Evolutionary conservation across 148 eudicot genomes (phyloP).

Genomic region (Amaranthus cruentus): DNA sequence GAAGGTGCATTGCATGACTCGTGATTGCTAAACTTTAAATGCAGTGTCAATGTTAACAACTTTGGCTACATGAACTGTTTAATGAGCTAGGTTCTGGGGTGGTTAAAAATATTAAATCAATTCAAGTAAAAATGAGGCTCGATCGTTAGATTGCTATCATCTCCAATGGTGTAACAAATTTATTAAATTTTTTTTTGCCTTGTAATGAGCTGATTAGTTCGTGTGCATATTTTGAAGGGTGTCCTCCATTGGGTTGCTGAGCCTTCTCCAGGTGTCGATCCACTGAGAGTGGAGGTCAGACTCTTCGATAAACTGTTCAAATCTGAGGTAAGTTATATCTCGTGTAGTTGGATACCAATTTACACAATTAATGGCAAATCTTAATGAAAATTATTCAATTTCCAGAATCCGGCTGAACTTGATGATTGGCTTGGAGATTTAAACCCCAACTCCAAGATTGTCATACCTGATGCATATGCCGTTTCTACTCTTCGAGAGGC

Average conservation of each 20-base stretch:
- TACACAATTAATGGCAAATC: not conserved
- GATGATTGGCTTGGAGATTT: conserved; percentile 86
- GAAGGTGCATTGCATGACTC: too few species aligned
- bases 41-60: too few species aligned
- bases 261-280: conserved; percentile 74
- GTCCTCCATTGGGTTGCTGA: conserved; percentile 96
- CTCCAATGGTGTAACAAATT: not conserved
- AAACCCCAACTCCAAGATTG: conserved; percentile 72
- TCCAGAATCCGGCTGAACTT: conserved; percentile 84
- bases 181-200: not conserved
- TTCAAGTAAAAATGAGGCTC: too few species aligned
- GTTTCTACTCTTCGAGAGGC: conserved; percentile 52
- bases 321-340: conserved; percentile 58
- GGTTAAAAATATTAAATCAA: too few species aligned
- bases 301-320: conserved; percentile 75
- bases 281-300: conserved; percentile 89
- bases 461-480: conserved; percentile 62
- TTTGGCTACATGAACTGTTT: too few species aligned
- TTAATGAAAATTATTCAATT: conserved; percentile 11
- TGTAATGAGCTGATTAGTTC: not conserved
- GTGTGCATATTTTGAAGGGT: conserved; percentile 40
- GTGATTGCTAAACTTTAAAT: too few species aligned
- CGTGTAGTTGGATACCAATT: not conserved
- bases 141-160: not conserved
- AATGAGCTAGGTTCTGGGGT: too few species aligned